Evolutionary conservation across 1,284 basidiomycete genomes (phyloP).

Genomic region (Stereum hirsutum): DNA sequence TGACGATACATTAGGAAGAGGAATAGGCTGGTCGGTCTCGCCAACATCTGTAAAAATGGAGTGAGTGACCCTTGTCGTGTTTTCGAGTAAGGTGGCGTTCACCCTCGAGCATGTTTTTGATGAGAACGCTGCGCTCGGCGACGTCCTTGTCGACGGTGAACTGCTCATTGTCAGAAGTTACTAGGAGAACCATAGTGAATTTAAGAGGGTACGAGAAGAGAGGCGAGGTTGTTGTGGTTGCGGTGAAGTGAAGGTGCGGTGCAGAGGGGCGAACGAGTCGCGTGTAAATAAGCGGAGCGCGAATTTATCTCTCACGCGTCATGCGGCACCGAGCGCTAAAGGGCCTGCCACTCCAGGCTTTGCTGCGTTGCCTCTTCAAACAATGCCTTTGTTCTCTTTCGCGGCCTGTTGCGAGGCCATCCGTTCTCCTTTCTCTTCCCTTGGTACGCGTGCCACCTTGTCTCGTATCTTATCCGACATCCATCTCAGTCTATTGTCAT

Average conservation of each 20-base stretch:
- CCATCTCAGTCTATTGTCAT: slow-evolving; percentile 15
- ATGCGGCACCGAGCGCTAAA: neutral
- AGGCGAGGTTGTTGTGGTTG: slow-evolving; percentile 7
- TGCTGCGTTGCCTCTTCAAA: too few relatives aligned
- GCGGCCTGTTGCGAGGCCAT: slow-evolving; percentile 24
- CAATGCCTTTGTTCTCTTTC: slow-evolving; percentile 35
- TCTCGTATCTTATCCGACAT: slow-evolving; percentile 8
- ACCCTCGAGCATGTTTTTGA: slow-evolving; percentile 99
- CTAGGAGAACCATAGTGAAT: slow-evolving; percentile 23
- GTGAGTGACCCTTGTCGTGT: slow-evolving; percentile 4
- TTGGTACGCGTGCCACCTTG: slow-evolving; percentile 26
- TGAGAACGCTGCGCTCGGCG: slow-evolving; percentile 90
- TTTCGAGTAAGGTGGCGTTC: slow-evolving; percentile 10
- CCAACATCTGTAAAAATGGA: slow-evolving; percentile 67
- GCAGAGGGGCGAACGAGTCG: neutral
- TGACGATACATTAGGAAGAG: slow-evolving; percentile 94
- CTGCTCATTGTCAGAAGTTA: slow-evolving; percentile 93
- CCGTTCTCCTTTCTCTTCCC: slow-evolving; percentile 38
- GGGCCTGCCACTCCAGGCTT: neutral
- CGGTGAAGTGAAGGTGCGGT: neutral
- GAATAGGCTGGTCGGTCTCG: slow-evolving; percentile 89
- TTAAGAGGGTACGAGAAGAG: slow-evolving; percentile 5
- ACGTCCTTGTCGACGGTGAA: slow-evolving; percentile 94
- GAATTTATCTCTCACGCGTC: neutral
- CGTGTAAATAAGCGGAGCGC: neutral